phyloP scores from a whole-genome alignment of 805 yeast genomes.

The Torulaspora quercuum region DNA sequence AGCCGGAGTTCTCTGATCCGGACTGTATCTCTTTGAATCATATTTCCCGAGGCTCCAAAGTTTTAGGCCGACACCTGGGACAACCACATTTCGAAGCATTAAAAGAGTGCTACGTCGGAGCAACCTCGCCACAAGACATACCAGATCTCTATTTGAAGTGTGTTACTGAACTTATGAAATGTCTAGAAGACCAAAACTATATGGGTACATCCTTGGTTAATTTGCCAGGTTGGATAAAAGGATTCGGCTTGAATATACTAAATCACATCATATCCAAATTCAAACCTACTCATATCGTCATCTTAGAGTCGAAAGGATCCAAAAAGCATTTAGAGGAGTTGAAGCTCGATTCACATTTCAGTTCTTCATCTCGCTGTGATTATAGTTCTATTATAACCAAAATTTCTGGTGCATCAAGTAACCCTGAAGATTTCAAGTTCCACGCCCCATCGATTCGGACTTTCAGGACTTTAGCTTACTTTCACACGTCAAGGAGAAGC shows the following conservation, averaged over 20 bases:
- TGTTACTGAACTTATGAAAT: conserved; percentile 40
- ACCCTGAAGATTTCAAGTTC: conserved; percentile 35
- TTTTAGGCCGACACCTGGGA: conserved; percentile 28
- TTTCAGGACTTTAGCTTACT: conserved; percentile 49
- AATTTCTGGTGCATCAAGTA: conserved; percentile 38
- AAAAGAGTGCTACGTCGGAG: conserved; percentile 52
- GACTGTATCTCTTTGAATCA: conserved; percentile 59
- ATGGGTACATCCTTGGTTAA: conserved; percentile 56
- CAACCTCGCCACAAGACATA: conserved; percentile 60
- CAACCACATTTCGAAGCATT: conserved; percentile 20
- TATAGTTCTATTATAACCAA: conserved; percentile 30
- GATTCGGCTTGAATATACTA: conserved; percentile 72
- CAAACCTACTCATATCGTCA: conserved; percentile 55
- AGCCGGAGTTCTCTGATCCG: conserved; percentile 72
- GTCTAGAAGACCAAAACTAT: conserved; percentile 30
- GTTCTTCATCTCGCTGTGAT: conserved; percentile 29
- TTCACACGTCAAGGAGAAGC: conserved; percentile 42
- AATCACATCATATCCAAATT: conserved; percentile 43
- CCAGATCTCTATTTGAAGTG: conserved; percentile 54
- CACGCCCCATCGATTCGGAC: conserved; percentile 52
- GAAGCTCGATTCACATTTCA: conserved; percentile 29
- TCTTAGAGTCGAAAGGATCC: conserved; percentile 42
- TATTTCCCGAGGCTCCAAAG: conserved; percentile 18
- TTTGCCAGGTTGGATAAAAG: conserved; percentile 90
- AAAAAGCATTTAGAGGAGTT: conserved; percentile 30